phyloP scores from a whole-genome alignment of 1,139 yeast species.

The Candida freyschussii region DNA sequence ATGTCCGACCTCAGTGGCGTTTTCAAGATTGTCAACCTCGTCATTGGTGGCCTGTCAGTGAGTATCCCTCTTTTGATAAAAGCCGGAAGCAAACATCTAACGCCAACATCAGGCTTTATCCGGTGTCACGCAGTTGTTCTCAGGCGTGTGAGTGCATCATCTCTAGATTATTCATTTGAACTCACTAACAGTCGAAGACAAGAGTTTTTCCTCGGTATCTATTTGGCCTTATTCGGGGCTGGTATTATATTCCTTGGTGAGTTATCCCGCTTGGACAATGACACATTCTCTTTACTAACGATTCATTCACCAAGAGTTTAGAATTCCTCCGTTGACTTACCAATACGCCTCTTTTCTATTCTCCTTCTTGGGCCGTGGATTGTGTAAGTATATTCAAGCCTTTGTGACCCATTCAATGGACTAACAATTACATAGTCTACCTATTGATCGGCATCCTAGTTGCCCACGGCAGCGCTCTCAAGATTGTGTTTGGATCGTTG shows the following conservation, averaged over 20 bases:
- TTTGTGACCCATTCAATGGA: background rate
- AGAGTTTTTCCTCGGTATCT: constrained; percentile 36
- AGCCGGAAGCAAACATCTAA: too few relatives aligned
- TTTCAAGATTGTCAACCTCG: constrained; percentile 60
- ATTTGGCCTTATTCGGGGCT: constrained; percentile 51
- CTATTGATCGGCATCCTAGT: constrained; percentile 61
- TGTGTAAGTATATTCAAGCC: constrained; percentile 47
- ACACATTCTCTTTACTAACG: background rate
- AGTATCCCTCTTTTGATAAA: constrained; percentile 30
- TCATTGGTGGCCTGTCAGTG: constrained; percentile 58
- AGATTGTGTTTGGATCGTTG: constrained; percentile 50
- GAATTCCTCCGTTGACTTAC: constrained; percentile 62
- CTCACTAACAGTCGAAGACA: constrained; percentile 1
- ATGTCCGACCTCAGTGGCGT: constrained; percentile 31
- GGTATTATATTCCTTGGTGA: constrained; percentile 49
- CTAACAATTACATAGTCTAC: constrained; percentile 41
- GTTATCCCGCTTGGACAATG: constrained; percentile 3
- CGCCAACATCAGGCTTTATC: constrained; percentile 35
- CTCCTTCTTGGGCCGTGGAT: constrained; percentile 81
- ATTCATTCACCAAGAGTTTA: constrained; percentile 40
- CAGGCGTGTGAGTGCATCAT: constrained; percentile 55
- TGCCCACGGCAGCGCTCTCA: constrained; percentile 52
- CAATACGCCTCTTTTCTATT: constrained; percentile 76
- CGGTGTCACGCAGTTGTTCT: constrained; percentile 57
- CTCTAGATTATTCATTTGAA: too few relatives aligned